phyloP scores from a whole-genome alignment of 208 protist genomes.

The Crithidia fasciculata region DNA sequence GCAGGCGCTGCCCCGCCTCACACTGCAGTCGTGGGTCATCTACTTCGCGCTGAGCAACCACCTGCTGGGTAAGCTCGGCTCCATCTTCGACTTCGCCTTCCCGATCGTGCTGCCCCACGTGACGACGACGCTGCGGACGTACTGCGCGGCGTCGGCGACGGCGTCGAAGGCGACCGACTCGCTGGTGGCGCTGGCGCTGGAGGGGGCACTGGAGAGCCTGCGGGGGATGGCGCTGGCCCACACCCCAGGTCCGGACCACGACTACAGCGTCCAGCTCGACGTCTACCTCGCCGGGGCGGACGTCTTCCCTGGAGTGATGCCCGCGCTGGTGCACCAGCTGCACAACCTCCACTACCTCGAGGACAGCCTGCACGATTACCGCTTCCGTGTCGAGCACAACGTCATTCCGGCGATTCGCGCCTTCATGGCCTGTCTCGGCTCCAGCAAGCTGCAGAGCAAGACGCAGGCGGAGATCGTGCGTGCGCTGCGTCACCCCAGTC shows the following conservation, averaged over 20 bases:
- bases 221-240: conserved; percentile 76
- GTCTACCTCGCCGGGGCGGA: conserved; percentile 75
- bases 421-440: conserved; percentile 77
- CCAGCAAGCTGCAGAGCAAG: conserved; percentile 81
- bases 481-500: conserved; percentile 75
- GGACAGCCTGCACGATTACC: conserved; percentile 70
- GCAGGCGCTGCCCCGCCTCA: conserved; percentile 47
- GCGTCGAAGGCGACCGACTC: conserved; percentile 34
- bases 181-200: conserved; percentile 67
- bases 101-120: conserved; percentile 65
- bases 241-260: conserved; percentile 74
- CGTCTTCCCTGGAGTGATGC: conserved; percentile 88
- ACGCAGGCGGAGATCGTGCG: conserved; percentile 85
- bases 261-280: conserved; percentile 78
- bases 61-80: conserved; percentile 75
- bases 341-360: conserved; percentile 73
- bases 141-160: conserved; percentile 52
- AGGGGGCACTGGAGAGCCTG: conserved; percentile 74
- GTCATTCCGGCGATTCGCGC: conserved; percentile 80
- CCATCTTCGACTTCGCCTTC: conserved; percentile 86
- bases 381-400: conserved; percentile 68
- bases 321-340: conserved; percentile 79
- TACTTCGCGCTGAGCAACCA: conserved; percentile 85
- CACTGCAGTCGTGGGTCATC: conserved; percentile 76
- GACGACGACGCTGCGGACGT: conserved; percentile 62